Conservation (phyloP, 768 basidiomycete genomes). For the Amyloporia xantha region DNA sequence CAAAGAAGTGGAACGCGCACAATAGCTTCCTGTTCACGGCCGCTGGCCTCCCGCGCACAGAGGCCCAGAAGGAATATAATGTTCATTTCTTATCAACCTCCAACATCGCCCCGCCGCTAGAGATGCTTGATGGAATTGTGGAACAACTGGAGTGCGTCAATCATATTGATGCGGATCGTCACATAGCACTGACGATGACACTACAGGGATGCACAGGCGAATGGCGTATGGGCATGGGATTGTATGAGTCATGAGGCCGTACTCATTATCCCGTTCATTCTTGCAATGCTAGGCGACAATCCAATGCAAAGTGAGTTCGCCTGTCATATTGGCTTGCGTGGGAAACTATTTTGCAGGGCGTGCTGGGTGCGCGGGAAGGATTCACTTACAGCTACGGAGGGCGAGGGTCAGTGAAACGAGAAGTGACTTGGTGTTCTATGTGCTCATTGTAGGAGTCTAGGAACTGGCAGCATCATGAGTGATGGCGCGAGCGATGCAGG, state of each 20-base stretch:
- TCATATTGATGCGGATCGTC: neutral
- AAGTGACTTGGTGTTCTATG: no score
- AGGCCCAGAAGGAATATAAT: conserved; percentile 28
- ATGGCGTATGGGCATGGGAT: conserved; percentile 37
- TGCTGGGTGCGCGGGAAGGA: conserved; percentile 27
- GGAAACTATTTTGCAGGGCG: conserved; percentile 33
- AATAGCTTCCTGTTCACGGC: conserved; percentile 32
- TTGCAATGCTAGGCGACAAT: conserved; percentile 33
- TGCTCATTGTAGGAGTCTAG: no score
- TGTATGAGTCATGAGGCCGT: conserved; percentile 5
- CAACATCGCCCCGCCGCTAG: conserved; percentile 33
- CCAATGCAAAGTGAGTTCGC: conserved; percentile 40
- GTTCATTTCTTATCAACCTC: conserved; percentile 38
- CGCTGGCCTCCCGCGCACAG: conserved; percentile 29
- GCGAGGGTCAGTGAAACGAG: no score
- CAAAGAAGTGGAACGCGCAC: conserved; percentile 44
- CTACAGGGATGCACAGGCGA: conserved; percentile 19
- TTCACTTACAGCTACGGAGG: no score
- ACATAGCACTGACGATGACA: neutral
- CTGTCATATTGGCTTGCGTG: conserved; percentile 35
- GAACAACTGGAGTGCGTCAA: conserved; percentile 25
- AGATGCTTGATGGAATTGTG: conserved; percentile 33
- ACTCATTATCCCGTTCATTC: conserved; percentile 9
- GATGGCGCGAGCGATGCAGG: neutral
- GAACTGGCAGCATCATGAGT: neutral